Evolutionary conservation across 2,329 filamentous ascomycete species (phyloP).

Genomic region (Alternaria sp.): DNA sequence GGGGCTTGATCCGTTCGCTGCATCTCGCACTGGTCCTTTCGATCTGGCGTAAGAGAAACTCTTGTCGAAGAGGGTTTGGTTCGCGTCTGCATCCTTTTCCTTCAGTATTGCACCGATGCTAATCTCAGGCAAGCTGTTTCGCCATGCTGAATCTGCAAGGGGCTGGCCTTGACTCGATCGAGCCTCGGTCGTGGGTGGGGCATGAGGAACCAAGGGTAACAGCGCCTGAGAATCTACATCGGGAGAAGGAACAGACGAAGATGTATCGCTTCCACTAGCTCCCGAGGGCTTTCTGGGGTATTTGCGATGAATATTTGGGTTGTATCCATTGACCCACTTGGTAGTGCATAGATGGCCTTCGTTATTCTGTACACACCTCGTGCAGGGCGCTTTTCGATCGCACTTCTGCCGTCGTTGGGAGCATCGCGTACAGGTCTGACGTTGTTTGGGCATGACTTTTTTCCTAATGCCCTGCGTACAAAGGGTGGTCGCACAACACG

Average conservation of each 20-base stretch:
- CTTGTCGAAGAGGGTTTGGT: slow-evolving; percentile 22
- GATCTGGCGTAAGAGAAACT: slow-evolving; percentile 25
- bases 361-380: slow-evolving; percentile 42
- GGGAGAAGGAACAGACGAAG: slow-evolving; percentile 8
- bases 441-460: slow-evolving; percentile 39
- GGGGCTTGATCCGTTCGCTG: not conserved
- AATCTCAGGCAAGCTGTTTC: slow-evolving; percentile 33
- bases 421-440: slow-evolving; percentile 43
- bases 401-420: slow-evolving; percentile 44
- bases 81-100: slow-evolving; percentile 32
- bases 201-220: not conserved
- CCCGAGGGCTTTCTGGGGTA: slow-evolving; percentile 26
- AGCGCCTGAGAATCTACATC: slow-evolving; percentile 8
- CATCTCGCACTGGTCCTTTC: slow-evolving; percentile 17
- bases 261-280: slow-evolving; percentile 16
- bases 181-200: not conserved
- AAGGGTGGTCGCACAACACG: not conserved
- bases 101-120: slow-evolving; percentile 35
- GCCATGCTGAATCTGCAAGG: slow-evolving; percentile 21
- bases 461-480: not conserved
- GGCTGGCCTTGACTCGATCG: slow-evolving; percentile 2
- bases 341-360: slow-evolving; percentile 45
- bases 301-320: slow-evolving; percentile 43
- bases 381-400: slow-evolving; percentile 39
- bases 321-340: slow-evolving; percentile 44